Evolutionary conservation across 2,329 filamentous ascomycete genomes (phyloP), one percentile per base, ranked within the genome.

Genomic region (Alternaria solani): DNA sequence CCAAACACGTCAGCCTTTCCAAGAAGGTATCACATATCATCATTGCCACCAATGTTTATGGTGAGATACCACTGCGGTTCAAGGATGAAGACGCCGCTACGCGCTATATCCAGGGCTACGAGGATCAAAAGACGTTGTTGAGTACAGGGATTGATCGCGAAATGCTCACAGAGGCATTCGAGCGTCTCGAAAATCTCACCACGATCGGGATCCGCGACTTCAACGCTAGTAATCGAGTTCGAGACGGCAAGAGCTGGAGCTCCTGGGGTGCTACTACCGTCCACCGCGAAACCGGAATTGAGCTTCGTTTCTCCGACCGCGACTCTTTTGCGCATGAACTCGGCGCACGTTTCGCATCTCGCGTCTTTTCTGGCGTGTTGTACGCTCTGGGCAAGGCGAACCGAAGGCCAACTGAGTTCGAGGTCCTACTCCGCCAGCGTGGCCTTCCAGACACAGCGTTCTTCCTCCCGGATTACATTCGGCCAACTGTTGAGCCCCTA

Each of bases 131-230:
- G 23, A 66, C 68, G 5, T 51, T 83, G 4, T 16, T 79, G 7
- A 61, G 61, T 28, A 83, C 81, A 0, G 86, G 87, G 0, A 70
- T 78, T 2, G 84, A 86, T 25, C 73, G 81, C 1, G 80, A 84
- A 7, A 81, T 90, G 81, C 81, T 91, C 16, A 77, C 80, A 0
- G 81, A 86, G 32, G 88, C 87, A 2, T 85, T 91, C 53, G 67
- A 73, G 9, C 83, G 85, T 34, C 79, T 91, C 4, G 70, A 74
- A 0, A 86, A 86, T 55, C 81, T 90, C 5, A 76, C 84, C 30
- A 85, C 82, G 0, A 73, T 91, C 14, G 85, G 86, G 25, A 77
- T 91, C 25, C 84, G 88, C 18, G 86, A 90, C 69, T 89, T 86
- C 74, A 79, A 84, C 68, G 84, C 84, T 0, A 23, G 5, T 0